Conservation (phyloP, 2,329 filamentous ascomycete species). For the Botryotinia globosa region DNA sequence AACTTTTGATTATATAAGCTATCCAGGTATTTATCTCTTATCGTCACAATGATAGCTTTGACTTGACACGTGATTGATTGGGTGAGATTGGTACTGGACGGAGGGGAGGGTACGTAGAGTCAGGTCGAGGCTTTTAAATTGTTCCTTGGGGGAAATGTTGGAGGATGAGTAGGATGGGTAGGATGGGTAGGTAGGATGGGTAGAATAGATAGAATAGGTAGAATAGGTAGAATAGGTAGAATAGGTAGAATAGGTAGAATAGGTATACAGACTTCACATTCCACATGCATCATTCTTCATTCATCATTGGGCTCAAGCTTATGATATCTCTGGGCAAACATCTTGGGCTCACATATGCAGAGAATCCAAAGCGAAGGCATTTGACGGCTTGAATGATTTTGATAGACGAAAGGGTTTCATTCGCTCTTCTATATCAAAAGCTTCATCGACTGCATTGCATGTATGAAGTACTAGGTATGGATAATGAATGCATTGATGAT, state of each 20-base stretch:
- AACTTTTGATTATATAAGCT: slow-evolving; percentile 18
- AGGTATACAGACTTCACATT: not conserved
- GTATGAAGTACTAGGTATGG: not conserved
- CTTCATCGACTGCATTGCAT: not conserved
- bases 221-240: not conserved
- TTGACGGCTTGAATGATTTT: not conserved
- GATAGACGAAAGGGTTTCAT: not conserved
- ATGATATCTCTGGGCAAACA: not conserved
- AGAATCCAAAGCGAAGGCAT: not conserved
- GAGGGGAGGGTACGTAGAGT: not conserved
- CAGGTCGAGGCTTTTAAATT: not conserved
- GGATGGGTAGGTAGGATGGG: no score
- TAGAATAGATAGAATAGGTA: not conserved
- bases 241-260: not conserved
- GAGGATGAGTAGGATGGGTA: not conserved
- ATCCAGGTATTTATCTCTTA: not conserved
- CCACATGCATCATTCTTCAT: not conserved
- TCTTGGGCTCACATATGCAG: not conserved
- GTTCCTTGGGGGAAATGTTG: not conserved
- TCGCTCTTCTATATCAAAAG: not conserved
- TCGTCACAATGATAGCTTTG: not conserved
- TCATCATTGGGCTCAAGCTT: not conserved
- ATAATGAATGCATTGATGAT: not conserved
- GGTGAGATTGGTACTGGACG: no score
- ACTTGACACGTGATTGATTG: not conserved